phyloP scores from a whole-genome alignment of 352 stramenopile genomes.

The Phytophthora fragariae region DNA sequence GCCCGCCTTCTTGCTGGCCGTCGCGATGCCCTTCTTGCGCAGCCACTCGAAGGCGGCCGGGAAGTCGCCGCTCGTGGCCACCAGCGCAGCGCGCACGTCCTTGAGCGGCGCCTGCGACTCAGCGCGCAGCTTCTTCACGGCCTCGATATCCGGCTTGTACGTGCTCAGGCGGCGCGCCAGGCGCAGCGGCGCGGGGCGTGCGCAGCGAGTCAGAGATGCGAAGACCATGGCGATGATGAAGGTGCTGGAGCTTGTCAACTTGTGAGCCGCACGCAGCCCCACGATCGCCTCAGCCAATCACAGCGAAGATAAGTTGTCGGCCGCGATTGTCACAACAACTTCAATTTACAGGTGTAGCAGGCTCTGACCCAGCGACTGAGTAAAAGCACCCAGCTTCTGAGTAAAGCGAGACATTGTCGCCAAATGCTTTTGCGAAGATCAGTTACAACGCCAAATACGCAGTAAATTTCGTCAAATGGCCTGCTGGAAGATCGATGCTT shows the following conservation, averaged over 20 bases:
- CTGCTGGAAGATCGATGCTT: no score
- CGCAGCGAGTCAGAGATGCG: constrained; percentile 23
- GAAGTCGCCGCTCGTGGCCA: constrained; percentile 82
- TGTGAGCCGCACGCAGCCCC: no score
- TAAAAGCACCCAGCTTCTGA: no score
- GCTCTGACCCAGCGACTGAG: no score
- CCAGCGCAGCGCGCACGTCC: constrained; percentile 91
- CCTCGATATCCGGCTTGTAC: constrained; percentile 83
- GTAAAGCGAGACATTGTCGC: no score
- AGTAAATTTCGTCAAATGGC: no score
- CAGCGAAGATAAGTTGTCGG: no score
- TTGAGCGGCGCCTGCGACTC: constrained; percentile 89
- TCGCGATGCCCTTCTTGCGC: constrained; percentile 88
- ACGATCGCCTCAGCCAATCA: neutral
- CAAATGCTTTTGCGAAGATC: no score
- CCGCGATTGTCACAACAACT: no score
- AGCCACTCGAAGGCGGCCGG: constrained; percentile 89
- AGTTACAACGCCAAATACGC: no score
- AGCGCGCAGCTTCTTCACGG: constrained; percentile 90
- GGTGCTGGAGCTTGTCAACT: no score
- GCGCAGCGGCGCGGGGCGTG: constrained; percentile 14
- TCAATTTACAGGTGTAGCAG: no score
- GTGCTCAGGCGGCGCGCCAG: constrained; percentile 63
- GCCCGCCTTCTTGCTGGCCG: constrained; percentile 80
- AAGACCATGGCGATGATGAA: constrained; percentile 20